Conservation (phyloP, 148 eudicot genomes). For the Rhododendron henanense region DNA sequence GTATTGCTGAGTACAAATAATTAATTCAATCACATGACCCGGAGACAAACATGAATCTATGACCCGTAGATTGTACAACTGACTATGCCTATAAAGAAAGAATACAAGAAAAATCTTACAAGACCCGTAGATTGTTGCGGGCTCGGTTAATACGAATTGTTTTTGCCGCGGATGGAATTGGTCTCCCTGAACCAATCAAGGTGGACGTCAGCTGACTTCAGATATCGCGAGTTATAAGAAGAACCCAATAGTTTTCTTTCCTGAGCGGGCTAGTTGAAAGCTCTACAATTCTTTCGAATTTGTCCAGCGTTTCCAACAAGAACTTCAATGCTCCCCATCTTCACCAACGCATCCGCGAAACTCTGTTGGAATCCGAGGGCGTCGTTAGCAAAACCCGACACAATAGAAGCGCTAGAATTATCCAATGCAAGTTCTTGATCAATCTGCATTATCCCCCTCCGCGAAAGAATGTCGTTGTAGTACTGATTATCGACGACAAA, state of each 20-base stretch:
- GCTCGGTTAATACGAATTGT: too few species aligned
- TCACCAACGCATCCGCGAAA: background rate
- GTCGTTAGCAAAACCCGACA: background rate
- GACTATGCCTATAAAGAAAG: background rate
- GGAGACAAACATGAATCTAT: background rate
- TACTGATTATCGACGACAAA: conserved; percentile 22
- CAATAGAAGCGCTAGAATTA: background rate
- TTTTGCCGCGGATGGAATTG: too few species aligned
- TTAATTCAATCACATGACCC: background rate
- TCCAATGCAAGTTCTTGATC: conserved; percentile 6
- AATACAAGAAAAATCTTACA: too few species aligned
- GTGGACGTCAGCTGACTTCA: too few species aligned
- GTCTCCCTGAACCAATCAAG: too few species aligned
- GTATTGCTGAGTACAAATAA: too few species aligned
- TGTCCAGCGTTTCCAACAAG: background rate
- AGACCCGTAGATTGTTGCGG: too few species aligned
- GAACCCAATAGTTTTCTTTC: background rate
- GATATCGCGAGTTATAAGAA: too few species aligned
- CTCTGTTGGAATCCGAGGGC: background rate
- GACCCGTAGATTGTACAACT: too few species aligned
- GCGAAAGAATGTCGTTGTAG: conserved; percentile 16
- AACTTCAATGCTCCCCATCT: background rate
- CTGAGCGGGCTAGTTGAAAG: background rate
- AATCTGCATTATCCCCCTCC: conserved; percentile 6
- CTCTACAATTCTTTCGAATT: background rate